Conservation (phyloP, 306 rosid genomes). For the Casuarina cunninghamiana region DNA sequence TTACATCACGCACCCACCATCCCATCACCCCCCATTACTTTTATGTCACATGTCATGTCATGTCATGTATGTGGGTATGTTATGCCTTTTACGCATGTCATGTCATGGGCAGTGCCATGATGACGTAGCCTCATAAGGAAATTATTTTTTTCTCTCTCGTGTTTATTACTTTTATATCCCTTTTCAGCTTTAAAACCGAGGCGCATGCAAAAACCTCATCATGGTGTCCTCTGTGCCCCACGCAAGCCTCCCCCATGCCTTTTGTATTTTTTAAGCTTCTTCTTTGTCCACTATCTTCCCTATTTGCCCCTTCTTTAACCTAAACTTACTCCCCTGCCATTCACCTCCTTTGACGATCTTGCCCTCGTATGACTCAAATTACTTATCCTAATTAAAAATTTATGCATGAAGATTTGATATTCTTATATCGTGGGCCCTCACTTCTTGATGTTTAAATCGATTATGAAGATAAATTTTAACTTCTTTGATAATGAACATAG, state of each 20-base stretch:
- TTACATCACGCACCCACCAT: constrained; percentile 47
- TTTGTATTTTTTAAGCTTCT: constrained; percentile 65
- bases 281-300: constrained; percentile 38
- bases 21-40: constrained; percentile 23
- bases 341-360: constrained; percentile 9
- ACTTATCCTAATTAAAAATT: no score
- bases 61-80: constrained; percentile 40
- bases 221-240: constrained; percentile 72
- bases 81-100: background rate
- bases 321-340: constrained; percentile 28
- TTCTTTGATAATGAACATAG: no score
- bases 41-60: constrained; percentile 49
- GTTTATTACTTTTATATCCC: background rate
- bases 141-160: background rate
- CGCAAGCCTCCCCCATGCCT: constrained; percentile 49
- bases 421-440: no score
- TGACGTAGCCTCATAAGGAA: constrained; percentile 19
- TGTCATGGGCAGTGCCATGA: constrained; percentile 18
- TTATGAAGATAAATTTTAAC: no score
- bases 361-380: background rate
- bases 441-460: no score
- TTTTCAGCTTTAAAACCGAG: constrained; percentile 37
- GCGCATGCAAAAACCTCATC: constrained; percentile 90
- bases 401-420: no score
- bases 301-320: constrained; percentile 22